A percentile compares a stretch with the other conserved stretches of the same genome.
Conservation (phyloP, 169 alveolate genomes). For the Plasmodium billcollinsi region DNA sequence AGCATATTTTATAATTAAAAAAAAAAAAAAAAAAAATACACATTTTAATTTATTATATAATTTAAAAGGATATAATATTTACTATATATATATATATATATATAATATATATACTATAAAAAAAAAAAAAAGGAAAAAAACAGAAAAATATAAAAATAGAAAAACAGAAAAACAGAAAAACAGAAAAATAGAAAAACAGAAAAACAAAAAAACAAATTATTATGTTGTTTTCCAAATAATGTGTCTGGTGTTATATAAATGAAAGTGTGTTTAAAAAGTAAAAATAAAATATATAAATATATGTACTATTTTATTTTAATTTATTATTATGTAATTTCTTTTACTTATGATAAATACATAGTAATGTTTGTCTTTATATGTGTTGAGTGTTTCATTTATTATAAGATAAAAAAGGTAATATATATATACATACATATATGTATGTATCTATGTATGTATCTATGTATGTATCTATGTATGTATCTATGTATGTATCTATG, state of each 20-base stretch:
- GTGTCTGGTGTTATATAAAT: background rate
- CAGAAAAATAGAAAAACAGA: constrained; percentile 5
- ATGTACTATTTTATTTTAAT: background rate
- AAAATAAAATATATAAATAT: background rate
- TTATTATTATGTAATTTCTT: background rate
- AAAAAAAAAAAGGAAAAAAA: too few species aligned
- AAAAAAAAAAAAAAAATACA: constrained; percentile 8
- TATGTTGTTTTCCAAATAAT: constrained; percentile 3
- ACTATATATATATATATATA: background rate
- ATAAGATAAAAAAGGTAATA: too few species aligned
- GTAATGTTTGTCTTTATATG: too few species aligned
- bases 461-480: background rate
- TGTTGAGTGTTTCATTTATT: too few species aligned
- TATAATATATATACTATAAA: background rate
- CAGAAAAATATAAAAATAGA: background rate
- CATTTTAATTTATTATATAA: background rate
- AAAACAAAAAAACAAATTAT: constrained; percentile 17
- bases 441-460: too few species aligned
- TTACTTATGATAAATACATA: too few species aligned
- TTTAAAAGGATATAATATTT: background rate
- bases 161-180: too few species aligned
- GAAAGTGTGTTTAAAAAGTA: background rate
- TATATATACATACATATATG: too few species aligned
- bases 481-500: background rate
- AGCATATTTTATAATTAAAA: background rate